Evolutionary conservation across 106 monocot genomes (phyloP).

Genomic region (Hemerocallis citrina): DNA sequence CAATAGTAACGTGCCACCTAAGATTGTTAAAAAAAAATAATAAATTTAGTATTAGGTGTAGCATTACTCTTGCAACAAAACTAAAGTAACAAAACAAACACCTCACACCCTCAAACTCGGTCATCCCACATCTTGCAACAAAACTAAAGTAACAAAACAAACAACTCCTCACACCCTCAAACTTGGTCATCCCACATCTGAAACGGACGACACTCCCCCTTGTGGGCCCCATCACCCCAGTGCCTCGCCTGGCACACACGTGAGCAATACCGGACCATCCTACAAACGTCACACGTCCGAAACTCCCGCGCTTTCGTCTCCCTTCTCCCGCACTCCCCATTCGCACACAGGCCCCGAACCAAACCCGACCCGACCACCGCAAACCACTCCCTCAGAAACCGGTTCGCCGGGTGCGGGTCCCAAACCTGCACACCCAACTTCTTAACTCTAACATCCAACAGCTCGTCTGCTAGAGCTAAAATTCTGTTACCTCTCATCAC

Average conservation of each 20-base stretch:
- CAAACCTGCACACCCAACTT: neutral
- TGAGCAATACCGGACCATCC: conserved; percentile 29
- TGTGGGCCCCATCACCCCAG: conserved; percentile 14
- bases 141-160: too few species aligned
- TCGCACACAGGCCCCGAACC: conserved; percentile 14
- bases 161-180: too few species aligned
- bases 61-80: too few species aligned
- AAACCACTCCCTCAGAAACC: conserved; percentile 15
- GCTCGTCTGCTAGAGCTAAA: conserved; percentile 1
- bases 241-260: conserved; percentile 15
- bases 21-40: too few species aligned
- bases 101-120: too few species aligned
- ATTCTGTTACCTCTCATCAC: neutral
- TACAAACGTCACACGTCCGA: conserved; percentile 29
- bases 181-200: too few species aligned
- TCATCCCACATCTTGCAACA: too few species aligned
- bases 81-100: too few species aligned
- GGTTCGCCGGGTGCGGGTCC: conserved; percentile 15
- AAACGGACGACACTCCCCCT: neutral
- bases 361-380: neutral
- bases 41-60: too few species aligned
- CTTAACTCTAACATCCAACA: conserved; percentile 19
- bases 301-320: conserved; percentile 38
- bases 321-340: conserved; percentile 31
- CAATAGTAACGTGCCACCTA: too few species aligned